Evolutionary conservation across 2,329 filamentous ascomycete species (phyloP), one percentile per base, ranked within the genome.

Genomic region (Cercospora brassicicola): DNA sequence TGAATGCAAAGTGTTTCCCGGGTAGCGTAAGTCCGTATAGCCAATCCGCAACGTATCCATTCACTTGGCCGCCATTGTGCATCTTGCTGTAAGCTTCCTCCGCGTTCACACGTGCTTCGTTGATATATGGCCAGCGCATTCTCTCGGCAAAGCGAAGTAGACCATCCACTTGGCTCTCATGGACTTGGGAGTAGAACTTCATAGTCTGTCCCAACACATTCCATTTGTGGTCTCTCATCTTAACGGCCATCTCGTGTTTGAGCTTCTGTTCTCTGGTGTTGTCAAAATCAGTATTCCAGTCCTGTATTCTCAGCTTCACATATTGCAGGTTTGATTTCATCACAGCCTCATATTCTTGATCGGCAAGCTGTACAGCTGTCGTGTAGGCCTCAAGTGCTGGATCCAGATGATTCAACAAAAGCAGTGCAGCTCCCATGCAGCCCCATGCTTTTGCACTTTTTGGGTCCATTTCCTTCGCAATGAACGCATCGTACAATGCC

Each of bases 141-240:
- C 8, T 48, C 2, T 61, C 59, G 7, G 59, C 59, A n/a, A 61
- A 61, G 18, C 4, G 26, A 0, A 61, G 59, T 15, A 61, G 59
- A 23, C 59, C 59, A 33, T 61, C 59, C 11, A 61, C 59, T 61
- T 61, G 59, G 36, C 59, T 61, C 33, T 61, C 59, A 28, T 61
- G 59, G 1, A 61, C 59, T n/a, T 45, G 31, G 1, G 59, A 61
- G 9, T 61, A 26, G 31, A 61, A 61, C 2, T 61, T 10, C 1
- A 61, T 31, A 5, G 59, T 61, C 1, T 61, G 42, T 7, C 33
- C 39, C 59, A 61, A 3, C 8, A 61, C 4, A 4, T 15, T 28
- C 36, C 36, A 61, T 28, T 61, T 48, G 13, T 26, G 18, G 11
- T 61, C 59, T 7, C 33, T 20, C 18, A 61, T 42, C 36, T 61